phyloP scores from a whole-genome alignment of 305 asterid genomes.

The Fraxinus ornus region DNA sequence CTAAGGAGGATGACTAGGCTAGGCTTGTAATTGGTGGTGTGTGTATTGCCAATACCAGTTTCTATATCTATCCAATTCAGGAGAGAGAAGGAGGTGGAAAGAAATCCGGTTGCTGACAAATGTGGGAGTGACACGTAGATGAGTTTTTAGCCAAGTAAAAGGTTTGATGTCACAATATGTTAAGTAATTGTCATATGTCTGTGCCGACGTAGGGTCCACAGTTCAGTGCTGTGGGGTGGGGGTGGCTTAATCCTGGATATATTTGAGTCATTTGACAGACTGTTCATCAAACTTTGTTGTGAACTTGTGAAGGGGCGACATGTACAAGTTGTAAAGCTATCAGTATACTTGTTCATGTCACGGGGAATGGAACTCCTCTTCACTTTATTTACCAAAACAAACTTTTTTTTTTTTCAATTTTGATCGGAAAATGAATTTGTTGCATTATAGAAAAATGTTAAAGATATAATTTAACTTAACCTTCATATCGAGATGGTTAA shows the following conservation, averaged over 20 bases:
- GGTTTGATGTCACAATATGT: constrained; percentile 44
- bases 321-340: constrained; percentile 21
- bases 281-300: constrained; percentile 3
- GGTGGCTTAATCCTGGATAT: neutral
- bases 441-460: neutral
- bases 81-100: constrained; percentile 22
- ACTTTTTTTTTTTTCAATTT: neutral
- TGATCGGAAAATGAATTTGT: neutral
- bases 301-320: constrained; percentile 22
- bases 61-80: constrained; percentile 34
- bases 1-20: constrained; percentile 33
- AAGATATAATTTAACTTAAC: neutral
- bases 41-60: constrained; percentile 19
- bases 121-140: constrained; percentile 57
- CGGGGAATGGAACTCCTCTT: constrained; percentile 19
- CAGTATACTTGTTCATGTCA: constrained; percentile 6
- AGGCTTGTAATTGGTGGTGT: constrained; percentile 27
- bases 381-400: neutral
- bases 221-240: neutral
- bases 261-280: constrained; percentile 5
- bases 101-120: constrained; percentile 39
- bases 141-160: constrained; percentile 41
- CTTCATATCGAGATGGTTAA: neutral
- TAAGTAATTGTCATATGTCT: constrained; percentile 43
- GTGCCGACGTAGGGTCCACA: constrained; percentile 43